Conservation (phyloP, 2,329 filamentous ascomycete genomes). For the Aspergillus vadensis region DNA sequence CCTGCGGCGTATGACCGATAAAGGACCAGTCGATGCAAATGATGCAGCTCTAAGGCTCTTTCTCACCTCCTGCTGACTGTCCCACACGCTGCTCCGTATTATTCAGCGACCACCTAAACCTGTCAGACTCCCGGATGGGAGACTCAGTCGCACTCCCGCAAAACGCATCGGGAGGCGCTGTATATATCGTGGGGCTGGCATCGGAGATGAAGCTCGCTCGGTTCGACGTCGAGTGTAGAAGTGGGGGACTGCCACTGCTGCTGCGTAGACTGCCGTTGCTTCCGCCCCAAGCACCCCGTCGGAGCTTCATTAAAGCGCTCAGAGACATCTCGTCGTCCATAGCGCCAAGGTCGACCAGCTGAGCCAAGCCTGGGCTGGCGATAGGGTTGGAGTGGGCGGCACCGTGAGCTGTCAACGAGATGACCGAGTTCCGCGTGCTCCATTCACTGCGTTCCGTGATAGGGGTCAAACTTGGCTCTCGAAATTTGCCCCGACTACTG, state of each 20-base stretch:
- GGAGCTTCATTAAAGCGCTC: slow-evolving; percentile 69
- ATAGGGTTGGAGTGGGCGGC: slow-evolving; percentile 53
- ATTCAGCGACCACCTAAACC: slow-evolving; percentile 10
- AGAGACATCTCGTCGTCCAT: slow-evolving; percentile 72
- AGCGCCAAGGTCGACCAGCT: slow-evolving; percentile 66
- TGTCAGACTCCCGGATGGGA: slow-evolving; percentile 19
- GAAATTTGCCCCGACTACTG: slow-evolving; percentile 72
- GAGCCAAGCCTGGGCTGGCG: slow-evolving; percentile 72
- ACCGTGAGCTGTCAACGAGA: slow-evolving; percentile 66
- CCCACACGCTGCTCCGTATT: slow-evolving; percentile 10
- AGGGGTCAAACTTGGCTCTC: slow-evolving; percentile 89
- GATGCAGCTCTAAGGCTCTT: slow-evolving; percentile 1
- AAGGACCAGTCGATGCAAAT: neutral
- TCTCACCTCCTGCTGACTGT: neutral
- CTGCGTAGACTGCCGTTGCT: slow-evolving; percentile 73
- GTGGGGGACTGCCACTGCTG: slow-evolving; percentile 45
- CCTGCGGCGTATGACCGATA: neutral
- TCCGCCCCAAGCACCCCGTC: slow-evolving; percentile 76
- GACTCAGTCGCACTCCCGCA: slow-evolving; percentile 19
- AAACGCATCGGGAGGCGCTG: slow-evolving; percentile 23
- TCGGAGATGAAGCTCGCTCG: slow-evolving; percentile 42
- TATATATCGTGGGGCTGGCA: slow-evolving; percentile 30
- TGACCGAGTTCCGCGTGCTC: slow-evolving; percentile 88
- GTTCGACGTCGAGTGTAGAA: slow-evolving; percentile 36
- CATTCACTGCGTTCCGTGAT: slow-evolving; percentile 97